Evolutionary conservation across 768 basidiomycete species (phyloP).

Genomic region (Xerocomus brunneocitrinus): DNA sequence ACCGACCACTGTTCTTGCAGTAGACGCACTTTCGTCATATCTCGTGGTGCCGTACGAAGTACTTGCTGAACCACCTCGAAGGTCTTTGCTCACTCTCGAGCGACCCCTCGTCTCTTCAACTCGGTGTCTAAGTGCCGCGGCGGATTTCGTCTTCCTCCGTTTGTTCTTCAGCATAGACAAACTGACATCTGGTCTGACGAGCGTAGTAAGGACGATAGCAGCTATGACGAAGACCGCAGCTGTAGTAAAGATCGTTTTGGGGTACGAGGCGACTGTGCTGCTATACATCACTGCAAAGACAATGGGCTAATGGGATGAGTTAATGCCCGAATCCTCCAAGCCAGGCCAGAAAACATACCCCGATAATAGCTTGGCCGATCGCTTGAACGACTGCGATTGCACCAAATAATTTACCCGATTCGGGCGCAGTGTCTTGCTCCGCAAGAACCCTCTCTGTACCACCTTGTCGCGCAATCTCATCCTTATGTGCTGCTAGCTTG

Average conservation of each 20-base stretch:
- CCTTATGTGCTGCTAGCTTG: slow-evolving; percentile 26
- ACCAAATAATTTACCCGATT: slow-evolving; percentile 60
- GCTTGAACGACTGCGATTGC: slow-evolving; percentile 68
- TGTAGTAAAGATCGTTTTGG: slow-evolving; percentile 62
- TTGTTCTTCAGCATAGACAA: slow-evolving; percentile 16
- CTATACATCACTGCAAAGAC: slow-evolving; percentile 67
- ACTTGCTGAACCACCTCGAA: slow-evolving; percentile 30
- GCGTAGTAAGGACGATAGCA: slow-evolving; percentile 44
- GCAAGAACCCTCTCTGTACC: background rate
- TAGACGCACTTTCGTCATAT: slow-evolving; percentile 5
- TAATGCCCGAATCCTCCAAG: slow-evolving; percentile 7
- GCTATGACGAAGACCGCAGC: slow-evolving; percentile 52
- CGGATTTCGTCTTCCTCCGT: slow-evolving; percentile 5
- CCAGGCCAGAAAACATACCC: slow-evolving; percentile 28
- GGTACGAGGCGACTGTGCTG: slow-evolving; percentile 56
- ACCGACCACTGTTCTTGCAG: slow-evolving; percentile 4
- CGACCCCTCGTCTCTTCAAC: slow-evolving; percentile 21
- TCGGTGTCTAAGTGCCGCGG: slow-evolving; percentile 2
- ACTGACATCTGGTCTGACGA: slow-evolving; percentile 35
- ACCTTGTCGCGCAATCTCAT: slow-evolving; percentile 31
- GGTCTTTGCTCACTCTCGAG: slow-evolving; percentile 38
- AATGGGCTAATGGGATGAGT: slow-evolving; percentile 46
- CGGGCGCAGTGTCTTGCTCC: slow-evolving; percentile 32
- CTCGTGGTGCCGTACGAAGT: slow-evolving; percentile 16
- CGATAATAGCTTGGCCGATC: slow-evolving; percentile 56